These are phyloP conservation scores for Peniophora sp. DNA, from an alignment of 1,284 basidiomycete genomes.

Conservation along the genomic window DNA sequence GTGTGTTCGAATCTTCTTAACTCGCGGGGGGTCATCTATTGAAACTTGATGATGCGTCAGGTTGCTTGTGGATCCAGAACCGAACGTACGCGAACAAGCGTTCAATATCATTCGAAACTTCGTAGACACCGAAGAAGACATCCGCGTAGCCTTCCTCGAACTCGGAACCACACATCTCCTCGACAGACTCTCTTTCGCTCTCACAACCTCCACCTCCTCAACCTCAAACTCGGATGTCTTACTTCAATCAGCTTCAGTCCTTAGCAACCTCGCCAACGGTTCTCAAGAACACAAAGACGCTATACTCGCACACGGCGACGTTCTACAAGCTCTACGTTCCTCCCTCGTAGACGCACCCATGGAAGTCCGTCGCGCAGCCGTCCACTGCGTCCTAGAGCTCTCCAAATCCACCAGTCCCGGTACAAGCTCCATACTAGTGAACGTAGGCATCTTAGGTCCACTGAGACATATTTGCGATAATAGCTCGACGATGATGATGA, in stretches of 20 bases:
- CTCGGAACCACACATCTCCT: constrained; percentile 40
- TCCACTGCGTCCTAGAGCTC: constrained; percentile 49
- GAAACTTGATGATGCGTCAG: constrained; percentile 20
- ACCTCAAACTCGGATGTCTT: constrained; percentile 43
- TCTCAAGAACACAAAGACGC: constrained; percentile 33
- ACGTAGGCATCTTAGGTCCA: constrained; percentile 35
- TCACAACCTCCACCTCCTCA: constrained; percentile 37
- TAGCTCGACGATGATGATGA: constrained; percentile 22
- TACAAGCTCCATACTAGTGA: constrained; percentile 28
- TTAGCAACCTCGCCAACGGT: constrained; percentile 63
- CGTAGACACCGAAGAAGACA: constrained; percentile 50
- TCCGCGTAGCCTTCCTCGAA: constrained; percentile 49
- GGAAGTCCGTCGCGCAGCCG: constrained; percentile 52
- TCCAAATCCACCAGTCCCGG: constrained; percentile 28
- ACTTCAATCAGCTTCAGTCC: constrained; percentile 45
- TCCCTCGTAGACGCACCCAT: constrained; percentile 50
- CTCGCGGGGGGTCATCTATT: background rate
- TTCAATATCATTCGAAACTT: constrained; percentile 57
- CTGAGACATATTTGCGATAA: constrained; percentile 46
- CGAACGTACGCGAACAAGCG: constrained; percentile 58
- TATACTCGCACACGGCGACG: constrained; percentile 39
- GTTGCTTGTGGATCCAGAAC: constrained; percentile 39
- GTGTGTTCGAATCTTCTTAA: constrained; percentile 27
- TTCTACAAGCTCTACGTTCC: constrained; percentile 44
- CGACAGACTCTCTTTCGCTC: too few relatives aligned